phyloP scores from a whole-genome alignment of 2,329 filamentous ascomycete genomes.

The Clarireedia sp. region DNA sequence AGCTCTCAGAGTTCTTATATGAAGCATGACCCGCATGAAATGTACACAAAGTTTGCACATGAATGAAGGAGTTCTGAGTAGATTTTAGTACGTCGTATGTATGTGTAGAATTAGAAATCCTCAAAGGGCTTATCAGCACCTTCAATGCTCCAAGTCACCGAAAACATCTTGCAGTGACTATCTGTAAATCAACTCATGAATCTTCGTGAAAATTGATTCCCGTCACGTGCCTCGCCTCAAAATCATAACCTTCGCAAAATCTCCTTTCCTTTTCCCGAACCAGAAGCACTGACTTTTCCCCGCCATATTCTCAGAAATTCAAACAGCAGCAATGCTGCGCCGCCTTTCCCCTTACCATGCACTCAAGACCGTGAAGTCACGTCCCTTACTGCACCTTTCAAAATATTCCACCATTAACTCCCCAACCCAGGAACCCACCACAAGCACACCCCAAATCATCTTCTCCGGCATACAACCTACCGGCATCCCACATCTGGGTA shows the following conservation, averaged over 20 bases:
- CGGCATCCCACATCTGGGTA: constrained; percentile 86
- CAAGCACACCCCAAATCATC: constrained; percentile 40
- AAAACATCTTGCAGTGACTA: not conserved
- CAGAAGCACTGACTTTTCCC: not conserved
- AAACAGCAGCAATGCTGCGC: not conserved
- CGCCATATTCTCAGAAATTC: not conserved
- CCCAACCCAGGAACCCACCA: not conserved
- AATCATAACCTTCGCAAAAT: not conserved
- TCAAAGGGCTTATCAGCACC: not conserved
- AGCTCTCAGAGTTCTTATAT: not conserved
- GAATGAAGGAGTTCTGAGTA: not conserved
- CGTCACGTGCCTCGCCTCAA: not conserved
- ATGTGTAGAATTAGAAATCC: constrained; percentile 2
- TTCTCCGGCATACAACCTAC: constrained; percentile 98
- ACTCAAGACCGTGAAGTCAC: constrained; percentile 9
- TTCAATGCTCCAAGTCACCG: not conserved
- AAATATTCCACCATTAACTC: not conserved
- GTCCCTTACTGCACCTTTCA: not conserved
- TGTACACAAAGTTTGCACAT: not conserved
- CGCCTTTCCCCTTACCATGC: not conserved
- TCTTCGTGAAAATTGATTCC: not conserved
- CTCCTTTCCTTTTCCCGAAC: not conserved
- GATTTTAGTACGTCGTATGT: constrained; percentile 2
- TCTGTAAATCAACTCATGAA: not conserved
- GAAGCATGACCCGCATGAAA: not conserved